Evolutionary conservation across 257 asterid genomes (phyloP), one percentile per base, ranked within the genome.

Genomic region (Solanum megistacrolobum): DNA sequence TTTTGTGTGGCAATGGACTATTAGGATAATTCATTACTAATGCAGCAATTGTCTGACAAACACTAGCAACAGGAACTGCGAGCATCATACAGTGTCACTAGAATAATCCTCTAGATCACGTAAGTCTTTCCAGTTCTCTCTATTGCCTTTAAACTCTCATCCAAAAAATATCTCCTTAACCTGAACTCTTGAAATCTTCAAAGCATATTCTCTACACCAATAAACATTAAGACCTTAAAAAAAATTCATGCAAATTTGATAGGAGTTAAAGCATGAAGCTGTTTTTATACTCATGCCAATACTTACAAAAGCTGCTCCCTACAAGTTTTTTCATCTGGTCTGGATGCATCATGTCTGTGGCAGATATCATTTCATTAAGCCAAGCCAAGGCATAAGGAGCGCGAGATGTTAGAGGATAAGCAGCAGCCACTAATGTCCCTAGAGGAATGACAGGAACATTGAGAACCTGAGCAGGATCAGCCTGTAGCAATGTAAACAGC

Each of bases 261-360:
- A 43, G 6, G 84, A 78, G 52, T 46, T 27, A 27, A 79, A 43
- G 25, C 27, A 27, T 35, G 12, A 46, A 43, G 66, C 18, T 79
- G 85, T 43, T 46, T 16, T 27, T 14, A 43, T 46, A 46, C 27
- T 76, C 72, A 41, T 34, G 36, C 27, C 27, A 66, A 31, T 81
- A 93, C 98, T 96, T 92, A 97, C 99, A 93, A 89, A 97, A 97
- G 89, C 94, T 97, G 89, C 95, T 97, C 68, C 92, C 92, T 86
- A 97, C 96, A 46, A 97, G 98, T 92, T 95, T 97, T 93, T 97
- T 92, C 87, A 97, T 89, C 48, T 94, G 90, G 87, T 97, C 99
- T 5, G 99, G 99, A 86, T 95, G 96, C 99, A 97, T 96, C 99
- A 97, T 97, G 89, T 95, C 97, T 90, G 94, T 91, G 74, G 99